These are phyloP conservation scores for Trametes hirsuta DNA, from an alignment of 1,284 basidiomycete genomes.

Conservation along the genomic window DNA sequence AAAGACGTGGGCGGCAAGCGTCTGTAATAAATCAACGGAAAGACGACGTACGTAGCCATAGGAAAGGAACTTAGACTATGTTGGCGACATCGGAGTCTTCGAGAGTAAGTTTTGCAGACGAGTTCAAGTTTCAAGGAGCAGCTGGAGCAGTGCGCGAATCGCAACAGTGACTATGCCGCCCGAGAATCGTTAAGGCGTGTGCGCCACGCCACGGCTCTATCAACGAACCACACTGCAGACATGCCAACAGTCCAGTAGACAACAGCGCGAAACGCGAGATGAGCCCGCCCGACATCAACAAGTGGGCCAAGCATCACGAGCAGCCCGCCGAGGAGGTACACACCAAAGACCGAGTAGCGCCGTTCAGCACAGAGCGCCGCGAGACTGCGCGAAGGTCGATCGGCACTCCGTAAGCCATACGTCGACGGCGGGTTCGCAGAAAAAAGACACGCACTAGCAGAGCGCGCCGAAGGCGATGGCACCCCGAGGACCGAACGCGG, in stretches of 20 bases:
- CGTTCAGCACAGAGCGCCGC: constrained; percentile 12
- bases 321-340: constrained; percentile 18
- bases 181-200: too few species aligned
- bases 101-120: too few species aligned
- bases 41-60: too few species aligned
- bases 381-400: not conserved
- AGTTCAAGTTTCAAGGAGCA: too few species aligned
- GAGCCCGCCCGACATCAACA: not conserved
- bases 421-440: not conserved
- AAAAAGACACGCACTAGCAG: constrained; percentile 7
- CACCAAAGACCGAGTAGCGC: constrained; percentile 12
- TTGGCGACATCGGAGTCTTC: too few species aligned
- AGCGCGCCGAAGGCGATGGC: constrained; percentile 9
- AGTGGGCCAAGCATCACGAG: not conserved
- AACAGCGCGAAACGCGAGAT: constrained; percentile 12
- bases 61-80: too few species aligned
- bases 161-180: too few species aligned
- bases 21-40: too few species aligned
- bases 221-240: constrained; percentile 17
- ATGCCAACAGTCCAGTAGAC: constrained; percentile 17
- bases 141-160: too few species aligned
- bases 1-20: too few species aligned
- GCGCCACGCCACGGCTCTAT: not conserved
- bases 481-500: constrained; percentile 2
- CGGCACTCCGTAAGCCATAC: too few species aligned